Evolutionary conservation across 2,329 filamentous ascomycete genomes (phyloP).

Genomic region (Penicillium sp.): DNA sequence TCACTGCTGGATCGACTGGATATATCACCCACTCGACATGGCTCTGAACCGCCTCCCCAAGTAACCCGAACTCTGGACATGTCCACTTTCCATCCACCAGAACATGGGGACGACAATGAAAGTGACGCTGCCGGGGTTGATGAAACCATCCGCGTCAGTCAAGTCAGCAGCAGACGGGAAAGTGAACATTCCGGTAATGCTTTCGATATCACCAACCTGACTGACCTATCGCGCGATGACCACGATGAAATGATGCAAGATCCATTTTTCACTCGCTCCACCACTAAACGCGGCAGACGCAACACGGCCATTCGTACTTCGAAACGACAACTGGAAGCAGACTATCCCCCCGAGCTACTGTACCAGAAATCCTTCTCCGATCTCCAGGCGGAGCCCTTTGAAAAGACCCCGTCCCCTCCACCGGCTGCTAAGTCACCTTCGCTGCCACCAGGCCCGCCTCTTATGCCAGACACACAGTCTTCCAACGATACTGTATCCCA

Average conservation of each 20-base stretch:
- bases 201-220: constrained; percentile 34
- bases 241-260: constrained; percentile 28
- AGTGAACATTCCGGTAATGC: constrained; percentile 27
- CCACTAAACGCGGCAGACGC: constrained; percentile 25
- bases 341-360: constrained; percentile 47
- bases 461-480: constrained; percentile 13
- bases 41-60: constrained; percentile 29
- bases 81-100: constrained; percentile 14
- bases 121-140: constrained; percentile 18
- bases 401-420: constrained; percentile 33
- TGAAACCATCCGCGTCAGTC: constrained; percentile 21
- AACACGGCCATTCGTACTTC: constrained; percentile 25
- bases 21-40: constrained; percentile 34
- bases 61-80: constrained; percentile 19
- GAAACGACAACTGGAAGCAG: constrained; percentile 38
- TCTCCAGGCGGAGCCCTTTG: constrained; percentile 50
- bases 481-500: constrained; percentile 37
- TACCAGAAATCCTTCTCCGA: constrained; percentile 46
- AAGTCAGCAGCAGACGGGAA: constrained; percentile 19
- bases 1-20: constrained; percentile 38
- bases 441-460: constrained; percentile 18
- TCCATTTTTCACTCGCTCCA: constrained; percentile 29
- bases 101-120: constrained; percentile 21
- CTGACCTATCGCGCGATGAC: constrained; percentile 28
- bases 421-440: constrained; percentile 21